Percentiles rank a stretch among this genome's conserved stretches.
These are phyloP conservation scores for Picea engelmannii DNA, from an alignment of 83 land plant species.

Conservation along the genomic window DNA sequence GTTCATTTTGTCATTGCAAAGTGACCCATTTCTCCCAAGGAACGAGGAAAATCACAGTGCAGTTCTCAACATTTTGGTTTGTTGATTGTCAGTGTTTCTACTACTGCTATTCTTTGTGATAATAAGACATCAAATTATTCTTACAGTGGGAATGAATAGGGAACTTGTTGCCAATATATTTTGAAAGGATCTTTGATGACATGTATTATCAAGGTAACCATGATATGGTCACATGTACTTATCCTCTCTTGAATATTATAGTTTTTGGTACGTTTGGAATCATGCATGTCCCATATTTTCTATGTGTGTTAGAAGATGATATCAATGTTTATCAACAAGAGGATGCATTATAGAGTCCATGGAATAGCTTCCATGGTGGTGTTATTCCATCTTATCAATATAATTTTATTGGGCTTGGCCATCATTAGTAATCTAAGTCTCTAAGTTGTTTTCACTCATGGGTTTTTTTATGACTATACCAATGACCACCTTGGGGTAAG, in stretches of 20 bases:
- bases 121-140: too few species aligned
- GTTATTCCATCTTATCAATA: slow-evolving; percentile 6
- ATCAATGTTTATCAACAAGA: slow-evolving; percentile 46
- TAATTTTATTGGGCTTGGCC: slow-evolving; percentile 32
- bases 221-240: slow-evolving; percentile 28
- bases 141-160: neutral
- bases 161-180: slow-evolving; percentile 2
- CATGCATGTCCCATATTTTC: slow-evolving; percentile 31
- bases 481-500: slow-evolving; percentile 35
- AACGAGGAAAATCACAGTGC: slow-evolving; percentile 11
- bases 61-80: slow-evolving; percentile 23
- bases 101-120: slow-evolving; percentile 28
- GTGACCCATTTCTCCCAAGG: slow-evolving; percentile 4
- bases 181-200: neutral
- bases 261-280: slow-evolving; percentile 37
- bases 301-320: slow-evolving; percentile 41
- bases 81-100: slow-evolving; percentile 33
- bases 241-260: slow-evolving; percentile 39
- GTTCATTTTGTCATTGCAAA: slow-evolving; percentile 42
- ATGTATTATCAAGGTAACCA: too few species aligned
- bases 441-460: slow-evolving; percentile 17
- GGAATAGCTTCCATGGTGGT: slow-evolving; percentile 31
- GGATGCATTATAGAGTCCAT: slow-evolving; percentile 40
- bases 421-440: slow-evolving; percentile 27
- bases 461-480: slow-evolving; percentile 25